These are phyloP conservation scores for Diplotaxis tenuifolia DNA, from an alignment of 345 rosid genomes.

Conservation along the genomic window DNA sequence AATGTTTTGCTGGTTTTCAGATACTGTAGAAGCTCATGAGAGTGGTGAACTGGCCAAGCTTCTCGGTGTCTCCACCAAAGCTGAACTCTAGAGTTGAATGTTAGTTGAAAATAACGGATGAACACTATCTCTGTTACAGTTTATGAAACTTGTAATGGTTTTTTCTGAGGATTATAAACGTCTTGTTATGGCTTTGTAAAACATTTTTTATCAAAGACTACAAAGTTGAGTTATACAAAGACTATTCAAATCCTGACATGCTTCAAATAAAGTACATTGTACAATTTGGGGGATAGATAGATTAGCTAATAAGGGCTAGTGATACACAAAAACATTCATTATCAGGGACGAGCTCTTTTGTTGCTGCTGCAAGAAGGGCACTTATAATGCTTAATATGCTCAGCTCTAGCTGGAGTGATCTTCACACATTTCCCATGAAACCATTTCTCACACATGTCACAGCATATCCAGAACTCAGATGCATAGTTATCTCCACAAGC, in stretches of 20 bases:
- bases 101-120: constrained; percentile 3
- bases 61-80: constrained; percentile 50
- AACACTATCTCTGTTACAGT: neutral
- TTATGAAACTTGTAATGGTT: constrained; percentile 16
- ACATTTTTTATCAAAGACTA: neutral
- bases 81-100: constrained; percentile 45
- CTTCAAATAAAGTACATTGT: neutral
- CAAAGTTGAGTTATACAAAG: constrained; percentile 4
- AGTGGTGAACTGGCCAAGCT: constrained; percentile 70
- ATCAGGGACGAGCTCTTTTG: constrained; percentile 71
- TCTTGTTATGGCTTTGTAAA: neutral
- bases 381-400: constrained; percentile 83
- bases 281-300: constrained; percentile 12
- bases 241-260: constrained; percentile 1
- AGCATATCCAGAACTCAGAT: constrained; percentile 80
- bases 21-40: constrained; percentile 70
- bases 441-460: constrained; percentile 84
- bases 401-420: constrained; percentile 82
- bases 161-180: neutral
- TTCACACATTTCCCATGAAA: constrained; percentile 86
- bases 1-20: constrained; percentile 41
- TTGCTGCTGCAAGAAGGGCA: constrained; percentile 76
- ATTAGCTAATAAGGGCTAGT: no score
- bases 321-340: no score
- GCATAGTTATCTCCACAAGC: constrained; percentile 82